Conservation (phyloP, 768 basidiomycete species). For the Suillus americanus region DNA sequence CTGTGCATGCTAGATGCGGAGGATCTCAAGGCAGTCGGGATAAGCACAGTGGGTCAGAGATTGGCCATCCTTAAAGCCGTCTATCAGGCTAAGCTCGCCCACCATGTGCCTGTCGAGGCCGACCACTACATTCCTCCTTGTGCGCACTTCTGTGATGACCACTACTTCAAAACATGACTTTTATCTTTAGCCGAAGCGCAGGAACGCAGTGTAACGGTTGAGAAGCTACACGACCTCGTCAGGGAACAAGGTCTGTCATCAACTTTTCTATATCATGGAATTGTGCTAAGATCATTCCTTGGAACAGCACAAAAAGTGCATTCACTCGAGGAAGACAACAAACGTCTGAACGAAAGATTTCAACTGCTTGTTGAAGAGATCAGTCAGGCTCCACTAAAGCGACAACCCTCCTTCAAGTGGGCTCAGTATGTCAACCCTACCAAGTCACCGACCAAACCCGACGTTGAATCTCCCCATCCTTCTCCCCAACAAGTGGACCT, state of each 20-base stretch:
- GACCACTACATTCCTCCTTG: constrained; percentile 90
- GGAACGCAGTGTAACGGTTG: constrained; percentile 58
- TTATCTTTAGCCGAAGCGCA: constrained; percentile 52
- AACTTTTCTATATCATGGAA: neutral
- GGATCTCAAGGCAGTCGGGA: constrained; percentile 80
- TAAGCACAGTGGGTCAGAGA: constrained; percentile 89
- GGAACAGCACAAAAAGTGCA: constrained; percentile 64
- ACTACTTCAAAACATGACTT: constrained; percentile 3
- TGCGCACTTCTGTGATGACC: constrained; percentile 37
- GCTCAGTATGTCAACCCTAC: constrained; percentile 74
- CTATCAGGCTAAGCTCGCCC: constrained; percentile 83
- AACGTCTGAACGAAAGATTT: constrained; percentile 60
- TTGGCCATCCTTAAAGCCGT: constrained; percentile 90
- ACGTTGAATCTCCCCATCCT: constrained; percentile 72
- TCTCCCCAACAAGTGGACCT: constrained; percentile 81
- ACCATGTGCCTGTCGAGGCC: constrained; percentile 79
- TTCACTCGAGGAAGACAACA: constrained; percentile 76
- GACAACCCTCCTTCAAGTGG: constrained; percentile 89
- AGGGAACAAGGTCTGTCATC: constrained; percentile 67
- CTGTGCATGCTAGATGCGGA: constrained; percentile 84
- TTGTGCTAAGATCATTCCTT: constrained; percentile 8
- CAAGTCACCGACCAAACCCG: constrained; percentile 79
- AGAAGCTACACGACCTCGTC: constrained; percentile 64
- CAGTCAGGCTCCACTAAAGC: constrained; percentile 48
- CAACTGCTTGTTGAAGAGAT: constrained; percentile 70